Percentiles rank a stretch among this genome's conserved stretches.
Conservation (phyloP, 73 alveolate genomes). For the Paramecium caudatum region DNA sequence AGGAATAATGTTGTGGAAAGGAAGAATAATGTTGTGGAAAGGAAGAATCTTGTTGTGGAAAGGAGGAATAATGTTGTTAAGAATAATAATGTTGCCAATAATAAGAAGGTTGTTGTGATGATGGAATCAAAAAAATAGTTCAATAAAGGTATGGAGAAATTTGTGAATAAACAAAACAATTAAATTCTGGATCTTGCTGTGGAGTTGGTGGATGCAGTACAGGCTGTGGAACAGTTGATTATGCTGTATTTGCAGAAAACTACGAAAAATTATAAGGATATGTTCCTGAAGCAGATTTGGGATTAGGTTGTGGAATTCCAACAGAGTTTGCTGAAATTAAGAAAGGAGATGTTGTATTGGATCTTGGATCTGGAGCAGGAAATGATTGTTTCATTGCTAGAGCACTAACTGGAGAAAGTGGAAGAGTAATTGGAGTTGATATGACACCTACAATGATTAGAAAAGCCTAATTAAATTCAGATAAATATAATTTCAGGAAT, state of each 20-base stretch:
- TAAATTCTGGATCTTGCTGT: neutral
- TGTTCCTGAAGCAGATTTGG: slow-evolving; percentile 73
- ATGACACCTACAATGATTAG: slow-evolving; percentile 89
- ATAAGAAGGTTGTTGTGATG: neutral
- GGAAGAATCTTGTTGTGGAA: slow-evolving; percentile 11
- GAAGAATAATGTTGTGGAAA: neutral
- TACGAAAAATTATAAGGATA: slow-evolving; percentile 63
- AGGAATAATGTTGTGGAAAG: neutral
- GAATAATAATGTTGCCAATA: neutral
- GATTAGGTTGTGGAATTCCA: slow-evolving; percentile 83
- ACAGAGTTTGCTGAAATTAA: slow-evolving; percentile 74
- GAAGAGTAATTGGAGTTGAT: slow-evolving; percentile 92
- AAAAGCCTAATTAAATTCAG: slow-evolving; percentile 83
- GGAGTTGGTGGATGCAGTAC: slow-evolving; percentile 14
- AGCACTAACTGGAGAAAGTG: slow-evolving; percentile 85
- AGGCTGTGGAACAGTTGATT: slow-evolving; percentile 61
- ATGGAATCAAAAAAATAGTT: neutral
- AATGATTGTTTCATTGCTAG: slow-evolving; percentile 87
- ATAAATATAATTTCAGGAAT: slow-evolving; percentile 83
- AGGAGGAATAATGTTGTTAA: neutral
- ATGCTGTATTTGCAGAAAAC: slow-evolving; percentile 59
- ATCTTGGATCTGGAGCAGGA: slow-evolving; percentile 95
- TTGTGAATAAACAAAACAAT: slow-evolving; percentile 52
- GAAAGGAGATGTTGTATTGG: slow-evolving; percentile 85
- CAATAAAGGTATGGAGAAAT: slow-evolving; percentile 57